Base-by-base conservation (phyloP, 2,329 filamentous ascomycete genomes). In the Arthrobotrys pseudoclavata region DNA sequence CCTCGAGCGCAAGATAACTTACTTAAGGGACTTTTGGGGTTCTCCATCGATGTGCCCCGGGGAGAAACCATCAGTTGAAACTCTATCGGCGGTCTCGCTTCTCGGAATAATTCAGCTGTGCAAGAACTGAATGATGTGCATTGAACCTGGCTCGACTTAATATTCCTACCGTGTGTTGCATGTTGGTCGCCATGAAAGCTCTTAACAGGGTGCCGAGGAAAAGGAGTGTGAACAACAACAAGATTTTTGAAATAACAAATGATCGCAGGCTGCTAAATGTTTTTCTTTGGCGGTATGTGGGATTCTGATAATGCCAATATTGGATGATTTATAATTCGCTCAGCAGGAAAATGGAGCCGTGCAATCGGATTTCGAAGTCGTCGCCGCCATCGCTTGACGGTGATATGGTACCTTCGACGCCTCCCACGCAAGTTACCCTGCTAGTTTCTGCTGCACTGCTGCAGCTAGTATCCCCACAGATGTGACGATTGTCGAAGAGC, bases 401-500 rank as follows among this genome's bases (percentile, higher is more conserved):
- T 24, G 24, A 60, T 48, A 48, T 34, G 53, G 40, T 24, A 52
- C 31, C 31, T 31, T 52, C 45, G 42, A 53, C 37, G 31, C 60
- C 69, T 60, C 69, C 57, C 69, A 62, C 68, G 55, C 55, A 68
- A 60, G 34, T 26, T 50, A 74, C 69, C 69, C 69, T 74, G 69
- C 61, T 52, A 50, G 62, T 18, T 62, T 37, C 42, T 37, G 62
- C 24, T 47, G 61, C 42, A 57, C 62, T 61, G 31, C 37, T 66
- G 69, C 61, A 72, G 45, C 62, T 53, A 50, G 61, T 62, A 74
- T 74, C 69, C 69, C 69, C 69, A 74, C 69, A 68, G 69, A 67
- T 68, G 61, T 67, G 50, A 66, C 60, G 69, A 66, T 72, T 63
- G 57, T 74, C 62, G 74, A 71, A 77, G 74, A 77, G 74, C 74